Base-by-base conservation (phyloP, 306 rosid species). In the Trifolium pratense region DNA sequence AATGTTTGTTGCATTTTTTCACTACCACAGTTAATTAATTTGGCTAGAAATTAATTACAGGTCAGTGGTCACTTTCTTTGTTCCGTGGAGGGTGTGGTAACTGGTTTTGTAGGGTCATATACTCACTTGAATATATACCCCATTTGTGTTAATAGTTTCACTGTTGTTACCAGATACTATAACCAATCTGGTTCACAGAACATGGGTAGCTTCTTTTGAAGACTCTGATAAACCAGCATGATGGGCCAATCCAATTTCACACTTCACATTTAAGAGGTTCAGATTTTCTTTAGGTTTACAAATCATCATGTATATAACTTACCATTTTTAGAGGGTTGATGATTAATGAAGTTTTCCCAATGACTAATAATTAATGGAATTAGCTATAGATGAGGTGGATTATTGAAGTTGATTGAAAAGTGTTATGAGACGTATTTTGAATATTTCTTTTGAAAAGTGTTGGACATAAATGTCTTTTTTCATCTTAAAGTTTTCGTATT, bases 171-270 rank as follows among this genome's bases (percentile, higher is more conserved):
- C 71, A 45, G 36, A 68, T 46, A 73, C 43, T 51, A 29, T 29
- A 76, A 73, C 66, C 81, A 75, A 73, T 84, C 70, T 63, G 68
- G 63, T 63, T 81, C 89, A 70, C 79, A 78, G 93, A 85, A 86
- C 91, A 85, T 86, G 96, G 81, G 78, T 70, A 62, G 70, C 70
- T 73, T 77, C 79, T 83, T 75, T 79, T 65, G 15, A 64, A 71
- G 67, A 74, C 76, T 52, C n/a, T n/a, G 72, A 26, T 76, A 6
- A 63, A 39, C 9, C n/a, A 60, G 10, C 70, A 67, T 32, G 8
- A 40, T 73, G 82, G 59, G 72, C 87, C 86, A 56, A 40, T 40
- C 16, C 46, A 31, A 17, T 5, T 68, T 71, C 68, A 65, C 69
- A 63, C 40, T 46, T 75, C 29, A 21, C 55, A 70, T 76, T 71